Evolutionary conservation across 139 green algal species (phyloP).

Genomic region (Volvox reticuliferus): DNA sequence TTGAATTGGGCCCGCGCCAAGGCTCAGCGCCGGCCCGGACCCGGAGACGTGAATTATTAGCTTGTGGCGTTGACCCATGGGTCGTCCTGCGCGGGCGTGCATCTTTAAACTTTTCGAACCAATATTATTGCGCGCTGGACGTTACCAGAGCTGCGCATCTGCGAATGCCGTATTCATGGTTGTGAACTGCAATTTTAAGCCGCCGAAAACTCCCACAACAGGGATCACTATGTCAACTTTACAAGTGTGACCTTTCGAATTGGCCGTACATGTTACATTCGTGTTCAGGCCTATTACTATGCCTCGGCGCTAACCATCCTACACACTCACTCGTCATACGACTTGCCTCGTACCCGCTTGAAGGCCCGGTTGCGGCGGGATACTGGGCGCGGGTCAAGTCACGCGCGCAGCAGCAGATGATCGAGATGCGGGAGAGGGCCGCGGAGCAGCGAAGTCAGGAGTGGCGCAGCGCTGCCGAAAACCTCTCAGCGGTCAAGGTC

Average conservation of each 20-base stretch:
- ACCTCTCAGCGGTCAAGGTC: constrained; percentile 16
- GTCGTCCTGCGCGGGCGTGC: too few relatives aligned
- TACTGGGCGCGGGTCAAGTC: constrained; percentile 29
- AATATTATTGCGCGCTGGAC: too few relatives aligned
- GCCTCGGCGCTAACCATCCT: not conserved
- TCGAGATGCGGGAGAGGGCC: not conserved
- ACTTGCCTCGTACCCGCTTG: not conserved
- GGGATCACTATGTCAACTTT: not conserved
- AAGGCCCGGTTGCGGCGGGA: not conserved
- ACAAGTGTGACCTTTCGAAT: not conserved
- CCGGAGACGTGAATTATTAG: too few relatives aligned
- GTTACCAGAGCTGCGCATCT: too few relatives aligned
- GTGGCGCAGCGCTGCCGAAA: not conserved
- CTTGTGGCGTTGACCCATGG: too few relatives aligned
- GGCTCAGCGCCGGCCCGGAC: too few relatives aligned
- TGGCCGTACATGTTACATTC: too few relatives aligned
- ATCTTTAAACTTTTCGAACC: too few relatives aligned
- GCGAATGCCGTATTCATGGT: too few relatives aligned
- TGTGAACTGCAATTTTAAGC: not conserved
- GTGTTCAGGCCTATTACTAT: not conserved
- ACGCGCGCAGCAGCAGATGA: not conserved
- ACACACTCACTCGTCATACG: not conserved
- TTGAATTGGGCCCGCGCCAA: too few relatives aligned
- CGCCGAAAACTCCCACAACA: not conserved
- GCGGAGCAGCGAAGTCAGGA: not conserved